These are phyloP conservation scores for Melanopsichium pennsylvanicum DNA, from an alignment of 1,284 basidiomycete species.

Conservation along the genomic window DNA sequence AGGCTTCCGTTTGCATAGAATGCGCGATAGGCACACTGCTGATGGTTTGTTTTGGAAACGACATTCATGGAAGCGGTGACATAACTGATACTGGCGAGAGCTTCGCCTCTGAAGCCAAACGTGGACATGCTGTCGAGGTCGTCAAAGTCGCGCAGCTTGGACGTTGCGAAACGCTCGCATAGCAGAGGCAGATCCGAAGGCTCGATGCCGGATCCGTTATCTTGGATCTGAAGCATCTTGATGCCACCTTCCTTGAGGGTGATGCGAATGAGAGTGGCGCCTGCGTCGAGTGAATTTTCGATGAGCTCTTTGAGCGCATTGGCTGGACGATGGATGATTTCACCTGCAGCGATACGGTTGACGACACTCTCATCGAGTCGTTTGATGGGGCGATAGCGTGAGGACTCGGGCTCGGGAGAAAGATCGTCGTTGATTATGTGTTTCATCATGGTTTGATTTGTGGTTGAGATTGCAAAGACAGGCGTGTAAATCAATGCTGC, in stretches of 20 bases:
- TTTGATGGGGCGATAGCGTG: conserved; percentile 34
- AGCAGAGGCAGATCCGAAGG: conserved; percentile 83
- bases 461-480: no score
- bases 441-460: conserved; percentile 4
- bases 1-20: conserved; percentile 54
- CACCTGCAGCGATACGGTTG: conserved; percentile 74
- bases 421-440: conserved; percentile 18
- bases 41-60: conserved; percentile 74
- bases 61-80: conserved; percentile 84
- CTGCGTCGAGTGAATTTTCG: conserved; percentile 94
- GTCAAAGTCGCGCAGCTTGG: conserved; percentile 85
- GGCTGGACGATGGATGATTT: conserved; percentile 92
- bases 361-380: conserved; percentile 69
- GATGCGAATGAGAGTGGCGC: conserved; percentile 83
- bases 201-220: conserved; percentile 90
- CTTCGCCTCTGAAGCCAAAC: conserved; percentile 97
- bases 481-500: no score
- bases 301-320: conserved; percentile 96
- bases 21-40: conserved; percentile 59
- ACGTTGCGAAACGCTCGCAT: conserved; percentile 94
- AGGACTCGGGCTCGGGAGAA: conserved; percentile 25
- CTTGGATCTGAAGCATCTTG: conserved; percentile 93
- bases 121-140: conserved; percentile 87
- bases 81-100: conserved; percentile 93
- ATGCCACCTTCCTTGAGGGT: conserved; percentile 94